These are phyloP conservation scores for Heliamphora pulchella DNA, from an alignment of 179 eudicot species.

Conservation along the genomic window DNA sequence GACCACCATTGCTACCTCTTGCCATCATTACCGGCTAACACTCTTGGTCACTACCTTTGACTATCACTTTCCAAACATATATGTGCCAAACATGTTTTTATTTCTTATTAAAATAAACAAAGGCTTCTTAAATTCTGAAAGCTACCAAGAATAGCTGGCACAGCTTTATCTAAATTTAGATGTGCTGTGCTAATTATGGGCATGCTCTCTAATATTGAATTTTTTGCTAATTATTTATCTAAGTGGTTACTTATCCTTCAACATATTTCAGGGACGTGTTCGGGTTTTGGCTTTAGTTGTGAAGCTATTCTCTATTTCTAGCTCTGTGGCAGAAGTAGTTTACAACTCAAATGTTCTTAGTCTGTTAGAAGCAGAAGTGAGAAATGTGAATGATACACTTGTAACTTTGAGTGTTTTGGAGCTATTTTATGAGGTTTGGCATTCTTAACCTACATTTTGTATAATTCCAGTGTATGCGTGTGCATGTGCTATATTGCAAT, in stretches of 20 bases:
- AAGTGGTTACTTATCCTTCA: not conserved
- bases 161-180: not conserved
- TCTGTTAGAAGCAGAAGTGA: slow-evolving; percentile 63
- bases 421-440: slow-evolving; percentile 54
- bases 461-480: not conserved
- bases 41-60: too few relatives aligned
- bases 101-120: not conserved
- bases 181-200: not conserved
- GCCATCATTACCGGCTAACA: too few relatives aligned
- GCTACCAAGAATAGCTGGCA: not conserved
- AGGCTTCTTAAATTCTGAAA: not conserved
- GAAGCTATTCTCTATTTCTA: slow-evolving; percentile 84
- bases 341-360: slow-evolving; percentile 60
- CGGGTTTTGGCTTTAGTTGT: slow-evolving; percentile 74
- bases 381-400: slow-evolving; percentile 55
- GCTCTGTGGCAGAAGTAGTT: slow-evolving; percentile 58
- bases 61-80: too few relatives aligned
- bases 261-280: slow-evolving; percentile 65
- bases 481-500: not conserved
- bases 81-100: too few relatives aligned
- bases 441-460: not conserved
- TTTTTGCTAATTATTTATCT: slow-evolving; percentile 8
- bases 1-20: too few relatives aligned
- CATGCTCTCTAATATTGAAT: slow-evolving; percentile 5
- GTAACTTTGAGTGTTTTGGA: slow-evolving; percentile 68